Evolutionary conservation across 164 flowering plant species (phyloP), one percentile per base, ranked within the genome.

Genomic region (Tinospora cordifolia): DNA sequence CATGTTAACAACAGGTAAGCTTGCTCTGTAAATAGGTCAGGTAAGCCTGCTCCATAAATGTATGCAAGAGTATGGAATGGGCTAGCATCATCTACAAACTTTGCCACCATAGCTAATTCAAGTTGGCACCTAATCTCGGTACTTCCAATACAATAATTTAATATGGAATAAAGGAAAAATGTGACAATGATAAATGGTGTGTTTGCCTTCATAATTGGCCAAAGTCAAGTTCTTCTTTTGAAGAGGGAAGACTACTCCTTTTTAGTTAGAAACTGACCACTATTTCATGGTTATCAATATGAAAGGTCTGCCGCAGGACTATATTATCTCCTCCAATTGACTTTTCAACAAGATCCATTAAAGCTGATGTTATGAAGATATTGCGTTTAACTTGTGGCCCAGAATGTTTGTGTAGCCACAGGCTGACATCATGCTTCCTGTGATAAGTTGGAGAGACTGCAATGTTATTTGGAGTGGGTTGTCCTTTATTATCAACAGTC

Each of bases 301-400:
- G 73, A 69, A 76, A 78, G 47, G n/a, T 71, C 73, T 76, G 75
- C 66, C 69, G 63, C 41, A 70, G 54, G 66, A 77, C 64, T 65
- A 75, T 76, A 22, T 67, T 68, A 62, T 75, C 76, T 68, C 74
- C 82, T 69, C 81, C 79, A 26, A 76, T 39, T 40, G 68, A 72
- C 47, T 71, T 81, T 68, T 81, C 83, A 68, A 81, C 82, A 51
- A 80, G 74, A 75, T 69, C 66, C 67, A 79, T 51, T 14, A 83
- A 65, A 65, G 71, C 8, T 49, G 78, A 70, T 14, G 60, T 47
- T 39, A 63, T 27, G 7, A 65, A 49, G 69, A n/a, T 41, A 57
- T 76, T 19, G 19, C 51, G 75, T 68, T 76, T 74, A 30, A 25
- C 59, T 36, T 59, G 68, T 30, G 57, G 71, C 24, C 54, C 38